These are phyloP conservation scores for Lyophyllum decastes DNA, from an alignment of 768 basidiomycete species.

Conservation along the genomic window DNA sequence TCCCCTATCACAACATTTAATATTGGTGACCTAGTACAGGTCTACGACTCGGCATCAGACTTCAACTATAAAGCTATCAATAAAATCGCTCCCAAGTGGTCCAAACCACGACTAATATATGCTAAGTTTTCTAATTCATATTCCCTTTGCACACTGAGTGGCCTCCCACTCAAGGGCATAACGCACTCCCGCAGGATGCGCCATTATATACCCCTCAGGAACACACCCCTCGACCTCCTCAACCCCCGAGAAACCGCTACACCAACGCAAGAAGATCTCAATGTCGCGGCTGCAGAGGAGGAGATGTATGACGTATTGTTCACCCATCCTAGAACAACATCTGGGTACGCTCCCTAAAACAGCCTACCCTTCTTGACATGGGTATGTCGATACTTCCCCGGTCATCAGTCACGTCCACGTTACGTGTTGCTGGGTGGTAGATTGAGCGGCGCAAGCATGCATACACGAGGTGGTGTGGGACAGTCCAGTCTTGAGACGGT, in stretches of 20 bases:
- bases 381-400: neutral
- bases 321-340: neutral
- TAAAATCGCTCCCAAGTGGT: neutral
- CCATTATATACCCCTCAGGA: too few relatives aligned
- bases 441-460: neutral
- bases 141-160: too few relatives aligned
- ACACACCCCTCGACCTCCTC: neutral
- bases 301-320: neutral
- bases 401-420: neutral
- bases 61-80: neutral
- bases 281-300: neutral
- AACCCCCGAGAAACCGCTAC: neutral
- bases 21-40: neutral
- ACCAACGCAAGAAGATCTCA: neutral
- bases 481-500: too few relatives aligned
- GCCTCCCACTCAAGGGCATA: too few relatives aligned
- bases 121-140: constrained; percentile 7
- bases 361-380: neutral
- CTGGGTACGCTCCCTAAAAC: neutral
- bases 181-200: too few relatives aligned
- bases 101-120: neutral
- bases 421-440: neutral
- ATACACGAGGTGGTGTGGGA: neutral
- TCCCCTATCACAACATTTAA: too few relatives aligned
- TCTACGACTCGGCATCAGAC: constrained; percentile 1